Conservation (phyloP, 371 early-diverging fungal species). For the Circinella umbellata region DNA sequence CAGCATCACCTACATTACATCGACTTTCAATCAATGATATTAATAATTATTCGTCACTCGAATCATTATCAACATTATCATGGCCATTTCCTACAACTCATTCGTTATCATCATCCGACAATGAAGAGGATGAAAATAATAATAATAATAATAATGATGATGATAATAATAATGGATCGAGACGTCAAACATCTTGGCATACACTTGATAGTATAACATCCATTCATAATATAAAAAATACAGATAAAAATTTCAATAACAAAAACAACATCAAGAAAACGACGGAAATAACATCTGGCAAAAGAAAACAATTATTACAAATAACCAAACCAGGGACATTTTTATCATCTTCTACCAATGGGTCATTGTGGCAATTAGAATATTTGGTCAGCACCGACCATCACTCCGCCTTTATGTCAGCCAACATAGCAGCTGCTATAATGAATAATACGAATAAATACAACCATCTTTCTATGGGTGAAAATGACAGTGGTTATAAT, state of each 20-base stretch:
- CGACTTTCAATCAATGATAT: constrained; percentile 8
- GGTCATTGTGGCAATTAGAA: constrained; percentile 21
- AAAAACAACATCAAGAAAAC: not conserved
- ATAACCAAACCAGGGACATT: constrained; percentile 15
- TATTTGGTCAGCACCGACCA: constrained; percentile 9
- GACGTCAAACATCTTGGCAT: constrained; percentile 14
- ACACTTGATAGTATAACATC: constrained; percentile 10
- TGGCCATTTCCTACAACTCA: not conserved
- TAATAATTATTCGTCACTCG: not conserved
- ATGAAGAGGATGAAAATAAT: not conserved
- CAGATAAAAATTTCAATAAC: not conserved
- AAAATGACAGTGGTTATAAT: not conserved
- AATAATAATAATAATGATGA: not conserved
- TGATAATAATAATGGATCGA: not conserved
- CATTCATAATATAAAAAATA: too few species aligned
- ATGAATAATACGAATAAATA: too few species aligned
- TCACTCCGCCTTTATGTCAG: constrained; percentile 9
- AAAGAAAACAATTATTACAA: not conserved
- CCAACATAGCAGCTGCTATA: not conserved
- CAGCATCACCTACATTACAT: constrained; percentile 16
- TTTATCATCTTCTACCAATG: not conserved
- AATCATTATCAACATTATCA: not conserved
- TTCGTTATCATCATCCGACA: not conserved
- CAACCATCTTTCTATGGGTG: too few species aligned
- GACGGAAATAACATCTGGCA: not conserved